These are phyloP conservation scores for Prunus armeniaca DNA, from an alignment of 306 rosid genomes.

Conservation along the genomic window DNA sequence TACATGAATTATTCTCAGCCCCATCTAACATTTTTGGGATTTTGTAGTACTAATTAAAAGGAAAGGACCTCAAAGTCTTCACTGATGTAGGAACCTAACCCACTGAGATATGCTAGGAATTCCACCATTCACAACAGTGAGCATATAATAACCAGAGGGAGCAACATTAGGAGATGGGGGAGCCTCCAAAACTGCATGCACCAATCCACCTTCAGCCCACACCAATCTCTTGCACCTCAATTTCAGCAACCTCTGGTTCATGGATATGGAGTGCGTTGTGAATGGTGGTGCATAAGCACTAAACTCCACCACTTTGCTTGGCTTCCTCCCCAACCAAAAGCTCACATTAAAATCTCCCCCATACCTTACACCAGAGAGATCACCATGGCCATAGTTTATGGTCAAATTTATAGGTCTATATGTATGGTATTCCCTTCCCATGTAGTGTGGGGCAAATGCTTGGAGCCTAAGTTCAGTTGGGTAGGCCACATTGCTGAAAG, in stretches of 20 bases:
- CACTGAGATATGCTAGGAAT: conserved; percentile 67
- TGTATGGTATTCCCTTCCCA: conserved; percentile 36
- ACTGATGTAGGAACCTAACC: conserved; percentile 45
- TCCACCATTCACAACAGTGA: conserved; percentile 60
- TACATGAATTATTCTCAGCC: not conserved
- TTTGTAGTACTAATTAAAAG: not conserved
- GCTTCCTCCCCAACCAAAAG: conserved; percentile 34
- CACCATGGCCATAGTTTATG: conserved; percentile 14
- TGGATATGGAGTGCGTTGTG: conserved; percentile 65
- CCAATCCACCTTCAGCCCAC: conserved; percentile 30
- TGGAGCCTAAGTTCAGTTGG: conserved; percentile 80
- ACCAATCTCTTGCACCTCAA: conserved; percentile 38
- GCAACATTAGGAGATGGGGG: conserved; percentile 67
- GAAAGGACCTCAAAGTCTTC: not conserved
- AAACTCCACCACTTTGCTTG: conserved; percentile 32
- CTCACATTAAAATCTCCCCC: conserved; percentile 50
- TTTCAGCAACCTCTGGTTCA: conserved; percentile 78
- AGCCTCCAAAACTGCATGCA: conserved; percentile 50
- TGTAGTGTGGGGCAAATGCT: conserved; percentile 71
- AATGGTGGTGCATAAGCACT: conserved; percentile 68
- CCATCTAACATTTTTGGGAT: not conserved
- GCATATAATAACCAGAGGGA: conserved; percentile 66
- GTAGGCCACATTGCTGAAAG: conserved; percentile 39
- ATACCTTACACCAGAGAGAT: conserved; percentile 30
- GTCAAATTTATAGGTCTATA: conserved; percentile 53